phyloP scores from a whole-genome alignment of 1,284 basidiomycete species.

The Wolfiporia cocos region DNA sequence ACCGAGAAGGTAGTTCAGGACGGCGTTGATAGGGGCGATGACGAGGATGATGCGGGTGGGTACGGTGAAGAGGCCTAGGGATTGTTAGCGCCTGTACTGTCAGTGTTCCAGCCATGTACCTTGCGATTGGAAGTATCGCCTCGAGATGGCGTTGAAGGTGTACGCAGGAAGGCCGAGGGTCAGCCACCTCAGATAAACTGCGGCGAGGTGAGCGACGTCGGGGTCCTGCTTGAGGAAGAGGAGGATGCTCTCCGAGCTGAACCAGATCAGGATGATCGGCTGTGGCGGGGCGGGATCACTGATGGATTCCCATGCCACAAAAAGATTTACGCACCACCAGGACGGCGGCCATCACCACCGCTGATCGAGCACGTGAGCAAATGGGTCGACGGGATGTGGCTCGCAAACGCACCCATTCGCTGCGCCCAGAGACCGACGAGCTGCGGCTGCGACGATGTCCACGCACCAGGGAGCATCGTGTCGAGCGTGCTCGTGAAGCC shows the following conservation, averaged over 20 bases:
- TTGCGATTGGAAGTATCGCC: constrained; percentile 88
- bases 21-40: constrained; percentile 82
- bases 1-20: constrained; percentile 83
- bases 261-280: constrained; percentile 72
- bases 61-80: constrained; percentile 70
- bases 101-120: constrained; percentile 33
- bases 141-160: constrained; percentile 68
- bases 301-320: neutral
- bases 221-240: constrained; percentile 81
- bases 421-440: constrained; percentile 90
- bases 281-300: constrained; percentile 25
- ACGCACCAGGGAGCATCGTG: constrained; percentile 86
- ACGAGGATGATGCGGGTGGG: constrained; percentile 84
- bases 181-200: constrained; percentile 73
- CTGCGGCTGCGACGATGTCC: constrained; percentile 80
- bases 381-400: neutral
- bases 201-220: constrained; percentile 77
- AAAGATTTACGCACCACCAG: constrained; percentile 43
- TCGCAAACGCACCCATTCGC: constrained; percentile 61
- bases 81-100: no score
- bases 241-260: constrained; percentile 76
- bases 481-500: constrained; percentile 85
- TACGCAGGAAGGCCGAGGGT: constrained; percentile 88
- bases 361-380: constrained; percentile 27
- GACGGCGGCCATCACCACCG: constrained; percentile 56